Percentiles rank a stretch among this genome's conserved stretches.
phyloP scores from a whole-genome alignment of 345 rosid genomes.

The Melastoma malabathricum region DNA sequence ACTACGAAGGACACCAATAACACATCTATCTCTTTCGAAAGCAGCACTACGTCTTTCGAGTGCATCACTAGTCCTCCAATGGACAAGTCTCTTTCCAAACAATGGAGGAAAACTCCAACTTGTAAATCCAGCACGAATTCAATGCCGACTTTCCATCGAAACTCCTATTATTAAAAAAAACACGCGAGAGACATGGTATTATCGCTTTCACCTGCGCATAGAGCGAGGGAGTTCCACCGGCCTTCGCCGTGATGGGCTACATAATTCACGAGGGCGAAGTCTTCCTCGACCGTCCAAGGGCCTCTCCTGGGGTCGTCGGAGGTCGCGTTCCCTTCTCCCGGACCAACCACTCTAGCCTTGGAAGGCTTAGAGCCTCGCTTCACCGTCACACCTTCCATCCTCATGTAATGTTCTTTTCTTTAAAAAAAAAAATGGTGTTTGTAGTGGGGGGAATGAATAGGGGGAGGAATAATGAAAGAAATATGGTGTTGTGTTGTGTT shows the following conservation, averaged over 20 bases:
- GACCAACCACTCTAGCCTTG: slow-evolving; percentile 13
- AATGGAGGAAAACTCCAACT: slow-evolving; percentile 2
- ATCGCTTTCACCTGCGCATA: slow-evolving; percentile 67
- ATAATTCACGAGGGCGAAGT: slow-evolving; percentile 69
- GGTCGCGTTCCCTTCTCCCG: slow-evolving; percentile 33
- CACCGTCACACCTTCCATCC: slow-evolving; percentile 7
- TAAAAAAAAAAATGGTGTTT: too few relatives aligned
- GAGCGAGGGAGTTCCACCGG: slow-evolving; percentile 88
- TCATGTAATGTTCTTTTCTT: too few relatives aligned
- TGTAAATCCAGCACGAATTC: not conserved
- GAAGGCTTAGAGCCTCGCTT: slow-evolving; percentile 2
- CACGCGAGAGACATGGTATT: not conserved
- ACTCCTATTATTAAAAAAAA: not conserved
- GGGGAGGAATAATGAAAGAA: too few relatives aligned
- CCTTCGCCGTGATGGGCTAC: slow-evolving; percentile 80
- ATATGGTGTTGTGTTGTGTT: too few relatives aligned
- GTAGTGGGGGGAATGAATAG: too few relatives aligned
- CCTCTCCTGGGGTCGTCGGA: slow-evolving; percentile 48
- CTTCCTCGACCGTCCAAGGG: slow-evolving; percentile 95
- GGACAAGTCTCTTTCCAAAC: slow-evolving; percentile 5
- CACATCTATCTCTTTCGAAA: slow-evolving; percentile 1
- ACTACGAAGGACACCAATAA: not conserved
- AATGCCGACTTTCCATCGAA: not conserved
- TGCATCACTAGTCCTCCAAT: slow-evolving; percentile 9
- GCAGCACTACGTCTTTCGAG: slow-evolving; percentile 4